Base-by-base conservation (phyloP, 805 yeast genomes). In the Candida lessepsii region DNA sequence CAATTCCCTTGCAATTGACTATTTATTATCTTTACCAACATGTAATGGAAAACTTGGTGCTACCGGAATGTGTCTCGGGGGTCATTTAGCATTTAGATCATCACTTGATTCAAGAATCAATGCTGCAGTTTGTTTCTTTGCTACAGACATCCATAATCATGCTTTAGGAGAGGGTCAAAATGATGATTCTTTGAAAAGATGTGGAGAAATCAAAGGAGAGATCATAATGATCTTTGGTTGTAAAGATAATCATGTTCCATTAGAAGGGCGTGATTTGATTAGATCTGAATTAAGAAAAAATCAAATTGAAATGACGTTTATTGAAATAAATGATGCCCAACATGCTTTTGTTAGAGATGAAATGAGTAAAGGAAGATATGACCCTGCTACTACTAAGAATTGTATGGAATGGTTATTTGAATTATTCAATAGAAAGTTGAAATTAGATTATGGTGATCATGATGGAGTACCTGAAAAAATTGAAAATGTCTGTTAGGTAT, bases 1-100 rank as follows among this genome's bases (percentile, higher is more conserved):
- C 59, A 78, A 74, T 54, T 70, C 61, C 37, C 60, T 83, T 41
- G 71, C 85, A 13, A 71, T 84, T 51, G 87, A 83, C 54, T 78
- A 83, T 53, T 67, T 85, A 41, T 59, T 60, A 35, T 51, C 73
- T 2, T 67, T 85, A 47, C 65, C 71, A 1, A 82, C 87, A 9
- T 84, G 84, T 57, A 80, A 75, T 47, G 90, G 90, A 29, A 76
- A 72, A 42, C 75, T 83, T 49, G 93, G 93, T 26, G 82, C 89
- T 32, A 83, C 91, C 2, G 95, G 93, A 14, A 86, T 86, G 93
- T 86, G 95, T 58, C 73, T 85, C 26, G 93, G 93, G 15, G 95
- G 93, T 1, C 93, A 85, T 56, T 65, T 84, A 51, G 91, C 93
- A 1, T 83, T 74, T 63, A 69, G 95, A 49, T 71, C 81, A 2